Evolutionary conservation across 371 early-diverging fungal genomes (phyloP).

Genomic region (Apophysomyces variabilis): DNA sequence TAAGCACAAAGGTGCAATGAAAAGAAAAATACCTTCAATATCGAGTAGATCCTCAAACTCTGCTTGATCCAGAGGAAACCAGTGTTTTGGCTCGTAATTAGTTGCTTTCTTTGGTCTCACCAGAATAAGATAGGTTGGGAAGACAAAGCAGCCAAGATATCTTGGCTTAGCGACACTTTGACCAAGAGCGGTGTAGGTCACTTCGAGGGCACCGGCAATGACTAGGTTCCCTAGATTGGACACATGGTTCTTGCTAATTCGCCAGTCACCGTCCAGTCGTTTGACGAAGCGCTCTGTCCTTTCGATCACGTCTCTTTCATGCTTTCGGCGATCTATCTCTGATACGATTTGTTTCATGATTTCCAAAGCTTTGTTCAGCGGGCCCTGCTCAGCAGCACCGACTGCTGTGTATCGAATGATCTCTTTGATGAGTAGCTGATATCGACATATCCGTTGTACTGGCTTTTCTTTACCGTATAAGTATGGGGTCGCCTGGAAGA

Average conservation of each 20-base stretch:
- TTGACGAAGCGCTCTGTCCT: conserved; percentile 43
- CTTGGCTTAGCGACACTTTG: conserved; percentile 40
- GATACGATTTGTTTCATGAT: conserved; percentile 41
- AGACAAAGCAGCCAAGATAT: conserved; percentile 61
- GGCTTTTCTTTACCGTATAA: conserved; percentile 31
- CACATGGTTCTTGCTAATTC: conserved; percentile 35
- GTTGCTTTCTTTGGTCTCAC: conserved; percentile 58
- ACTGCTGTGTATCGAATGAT: conserved; percentile 41
- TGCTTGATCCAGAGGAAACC: conserved; percentile 58
- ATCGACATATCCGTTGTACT: conserved; percentile 55
- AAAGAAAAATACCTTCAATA: conserved; percentile 33
- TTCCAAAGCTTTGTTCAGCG: conserved; percentile 29
- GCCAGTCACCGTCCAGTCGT: conserved; percentile 46
- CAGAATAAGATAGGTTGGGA: conserved; percentile 55
- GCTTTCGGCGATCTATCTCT: conserved; percentile 40
- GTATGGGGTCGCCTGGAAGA: not conserved
- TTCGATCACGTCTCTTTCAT: conserved; percentile 37
- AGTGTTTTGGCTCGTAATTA: conserved; percentile 59
- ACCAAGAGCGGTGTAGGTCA: conserved; percentile 46
- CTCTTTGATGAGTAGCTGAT: conserved; percentile 48
- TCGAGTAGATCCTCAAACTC: conserved; percentile 51
- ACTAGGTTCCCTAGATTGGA: conserved; percentile 37
- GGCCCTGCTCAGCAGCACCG: conserved; percentile 28
- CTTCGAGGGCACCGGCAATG: conserved; percentile 48
- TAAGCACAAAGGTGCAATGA: too few species aligned